phyloP scores from a whole-genome alignment of 1,284 basidiomycete genomes.

The Austroboletus niveus region DNA sequence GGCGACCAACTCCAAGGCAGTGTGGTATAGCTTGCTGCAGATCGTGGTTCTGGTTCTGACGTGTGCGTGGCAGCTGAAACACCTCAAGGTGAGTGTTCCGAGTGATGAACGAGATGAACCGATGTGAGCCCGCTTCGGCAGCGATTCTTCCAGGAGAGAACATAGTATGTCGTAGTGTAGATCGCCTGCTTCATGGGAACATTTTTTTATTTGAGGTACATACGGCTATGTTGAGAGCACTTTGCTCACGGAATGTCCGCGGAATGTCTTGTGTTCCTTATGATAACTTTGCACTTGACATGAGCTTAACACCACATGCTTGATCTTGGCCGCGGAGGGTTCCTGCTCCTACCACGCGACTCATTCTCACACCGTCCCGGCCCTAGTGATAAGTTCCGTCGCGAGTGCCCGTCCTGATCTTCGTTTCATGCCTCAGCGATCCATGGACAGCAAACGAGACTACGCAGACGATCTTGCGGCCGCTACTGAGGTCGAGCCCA shows the following conservation, averaged over 20 bases:
- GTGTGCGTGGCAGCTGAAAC: conserved; percentile 90
- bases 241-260: background rate
- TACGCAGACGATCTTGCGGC: conserved; percentile 9
- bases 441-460: conserved; percentile 28
- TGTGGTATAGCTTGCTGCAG: conserved; percentile 92
- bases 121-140: conserved; percentile 30
- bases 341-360: conserved; percentile 4
- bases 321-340: background rate
- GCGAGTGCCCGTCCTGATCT: background rate
- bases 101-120: conserved; percentile 5
- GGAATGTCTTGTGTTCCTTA: background rate
- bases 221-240: background rate
- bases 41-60: conserved; percentile 82
- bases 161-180: conserved; percentile 54
- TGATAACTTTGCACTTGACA: background rate
- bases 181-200: background rate
- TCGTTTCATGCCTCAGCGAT: conserved; percentile 11
- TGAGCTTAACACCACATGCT: conserved; percentile 12
- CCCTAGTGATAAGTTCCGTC: conserved; percentile 11
- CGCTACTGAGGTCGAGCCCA: background rate
- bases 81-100: conserved; percentile 71
- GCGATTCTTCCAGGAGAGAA: conserved; percentile 90
- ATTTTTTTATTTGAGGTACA: conserved; percentile 3
- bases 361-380: conserved; percentile 4
- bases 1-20: conserved; percentile 81